Conservation (phyloP, 305 asterid species). For the Fraxinus sp. region DNA sequence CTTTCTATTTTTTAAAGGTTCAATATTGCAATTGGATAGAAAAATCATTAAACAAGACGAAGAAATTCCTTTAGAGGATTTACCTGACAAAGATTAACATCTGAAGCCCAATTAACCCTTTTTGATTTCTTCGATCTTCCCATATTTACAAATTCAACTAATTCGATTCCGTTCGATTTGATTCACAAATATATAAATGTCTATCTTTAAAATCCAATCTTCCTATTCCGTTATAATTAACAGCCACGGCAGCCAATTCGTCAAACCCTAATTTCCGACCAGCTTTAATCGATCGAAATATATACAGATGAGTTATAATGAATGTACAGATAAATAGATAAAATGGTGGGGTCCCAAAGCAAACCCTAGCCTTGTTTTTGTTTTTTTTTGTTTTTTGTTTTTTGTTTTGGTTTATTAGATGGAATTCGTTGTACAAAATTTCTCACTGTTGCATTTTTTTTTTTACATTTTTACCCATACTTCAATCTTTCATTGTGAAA, state of each 20-base stretch:
- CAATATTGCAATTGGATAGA: neutral
- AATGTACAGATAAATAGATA: neutral
- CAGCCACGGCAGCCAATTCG: slow-evolving; percentile 22
- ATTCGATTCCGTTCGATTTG: slow-evolving; percentile 21
- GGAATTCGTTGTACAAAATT: no score
- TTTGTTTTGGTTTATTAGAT: no score
- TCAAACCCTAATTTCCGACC: slow-evolving; percentile 14
- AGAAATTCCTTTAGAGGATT: slow-evolving; percentile 22
- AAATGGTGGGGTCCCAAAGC: neutral
- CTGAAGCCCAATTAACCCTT: slow-evolving; percentile 68
- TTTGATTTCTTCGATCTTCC: slow-evolving; percentile 62
- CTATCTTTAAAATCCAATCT: slow-evolving; percentile 21
- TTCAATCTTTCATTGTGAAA: no score
- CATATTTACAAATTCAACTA: slow-evolving; percentile 44
- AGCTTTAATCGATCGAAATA: slow-evolving; percentile 6
- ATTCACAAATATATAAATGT: slow-evolving; percentile 19
- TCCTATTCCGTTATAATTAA: neutral
- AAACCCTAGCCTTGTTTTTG: neutral
- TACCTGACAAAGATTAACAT: slow-evolving; percentile 70
- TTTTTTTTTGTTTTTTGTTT: neutral
- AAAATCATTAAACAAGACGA: neutral
- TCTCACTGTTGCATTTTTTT: no score
- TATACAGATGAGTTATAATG: neutral
- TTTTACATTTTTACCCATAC: no score
- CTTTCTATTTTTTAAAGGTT: neutral